Conservation (phyloP, 1,284 basidiomycete genomes). For the Ustilago nuda region DNA sequence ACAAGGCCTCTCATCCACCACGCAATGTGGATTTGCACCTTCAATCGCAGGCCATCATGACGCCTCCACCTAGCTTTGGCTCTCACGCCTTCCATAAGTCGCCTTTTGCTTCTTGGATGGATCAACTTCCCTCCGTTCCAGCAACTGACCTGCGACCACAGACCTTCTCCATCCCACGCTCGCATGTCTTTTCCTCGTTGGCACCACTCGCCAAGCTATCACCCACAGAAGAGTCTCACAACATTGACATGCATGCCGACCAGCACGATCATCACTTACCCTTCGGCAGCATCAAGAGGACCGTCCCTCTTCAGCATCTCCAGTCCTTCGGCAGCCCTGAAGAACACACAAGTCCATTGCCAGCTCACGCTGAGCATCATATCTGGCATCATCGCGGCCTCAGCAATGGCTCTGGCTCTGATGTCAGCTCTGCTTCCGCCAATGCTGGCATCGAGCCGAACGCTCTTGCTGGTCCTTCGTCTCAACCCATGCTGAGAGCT, state of each 20-base stretch:
- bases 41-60: slow-evolving; percentile 49
- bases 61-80: slow-evolving; percentile 55
- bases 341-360: not conserved
- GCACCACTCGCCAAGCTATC: slow-evolving; percentile 42
- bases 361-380: slow-evolving; percentile 5
- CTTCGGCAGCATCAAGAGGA: slow-evolving; percentile 37
- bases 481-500: slow-evolving; percentile 38
- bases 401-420: slow-evolving; percentile 45
- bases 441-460: slow-evolving; percentile 33
- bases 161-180: slow-evolving; percentile 40
- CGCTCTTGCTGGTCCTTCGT: slow-evolving; percentile 37
- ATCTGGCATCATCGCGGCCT: slow-evolving; percentile 41
- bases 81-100: slow-evolving; percentile 43
- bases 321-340: slow-evolving; percentile 23
- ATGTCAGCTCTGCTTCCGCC: slow-evolving; percentile 39
- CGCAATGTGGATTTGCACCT: slow-evolving; percentile 26
- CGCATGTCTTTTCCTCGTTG: slow-evolving; percentile 48
- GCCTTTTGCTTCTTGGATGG: slow-evolving; percentile 39
- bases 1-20: slow-evolving; percentile 21
- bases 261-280: slow-evolving; percentile 10
- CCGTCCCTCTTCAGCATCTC: slow-evolving; percentile 35
- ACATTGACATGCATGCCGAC: slow-evolving; percentile 29
- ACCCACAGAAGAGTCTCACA: slow-evolving; percentile 28
- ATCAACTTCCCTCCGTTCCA: slow-evolving; percentile 30
- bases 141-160: slow-evolving; percentile 34